Percentiles rank a stretch among this genome's conserved stretches.
These are phyloP conservation scores for Fusarium falciforme DNA, from an alignment of 2,329 filamentous ascomycete species.

Conservation along the genomic window DNA sequence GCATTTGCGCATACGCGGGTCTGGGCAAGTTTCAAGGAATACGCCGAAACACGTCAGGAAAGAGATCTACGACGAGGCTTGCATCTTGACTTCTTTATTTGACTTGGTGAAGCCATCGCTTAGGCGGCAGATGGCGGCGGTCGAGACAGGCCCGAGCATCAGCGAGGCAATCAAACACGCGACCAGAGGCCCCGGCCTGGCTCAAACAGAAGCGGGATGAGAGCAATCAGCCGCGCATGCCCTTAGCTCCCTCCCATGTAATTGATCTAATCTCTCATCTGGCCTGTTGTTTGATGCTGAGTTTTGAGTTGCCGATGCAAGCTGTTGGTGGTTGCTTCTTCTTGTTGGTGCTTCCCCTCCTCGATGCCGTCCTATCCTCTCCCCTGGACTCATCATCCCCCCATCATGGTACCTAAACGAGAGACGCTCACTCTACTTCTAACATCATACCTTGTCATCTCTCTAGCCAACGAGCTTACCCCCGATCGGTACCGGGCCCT, in stretches of 20 bases:
- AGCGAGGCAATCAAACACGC: conserved; percentile 25
- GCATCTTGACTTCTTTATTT: background rate
- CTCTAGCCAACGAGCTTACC: background rate
- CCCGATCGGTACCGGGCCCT: conserved; percentile 4
- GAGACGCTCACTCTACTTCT: conserved; percentile 18
- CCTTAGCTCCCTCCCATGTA: conserved; percentile 15
- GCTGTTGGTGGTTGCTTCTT: conserved; percentile 4
- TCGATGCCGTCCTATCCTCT: conserved; percentile 15
- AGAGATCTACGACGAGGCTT: background rate
- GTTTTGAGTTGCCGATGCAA: conserved; percentile 8
- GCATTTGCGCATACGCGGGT: background rate
- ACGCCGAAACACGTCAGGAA: conserved; percentile 4
- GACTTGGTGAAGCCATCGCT: conserved; percentile 7
- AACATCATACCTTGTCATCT: conserved; percentile 24
- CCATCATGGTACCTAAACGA: conserved; percentile 9
- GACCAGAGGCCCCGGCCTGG: conserved; percentile 29
- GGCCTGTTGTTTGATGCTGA: conserved; percentile 1
- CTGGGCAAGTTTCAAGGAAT: conserved; percentile 27
- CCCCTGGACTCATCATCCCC: conserved; percentile 14
- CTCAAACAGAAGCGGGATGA: conserved; percentile 43
- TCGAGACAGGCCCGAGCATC: background rate
- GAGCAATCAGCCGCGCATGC: conserved; percentile 24
- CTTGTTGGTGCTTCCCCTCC: background rate
- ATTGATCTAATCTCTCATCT: conserved; percentile 29
- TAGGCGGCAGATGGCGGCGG: conserved; percentile 7